Evolutionary conservation across 2,329 filamentous ascomycete genomes (phyloP), one percentile per base, ranked within the genome.

Genomic region (Aquanectria penicillioides): DNA sequence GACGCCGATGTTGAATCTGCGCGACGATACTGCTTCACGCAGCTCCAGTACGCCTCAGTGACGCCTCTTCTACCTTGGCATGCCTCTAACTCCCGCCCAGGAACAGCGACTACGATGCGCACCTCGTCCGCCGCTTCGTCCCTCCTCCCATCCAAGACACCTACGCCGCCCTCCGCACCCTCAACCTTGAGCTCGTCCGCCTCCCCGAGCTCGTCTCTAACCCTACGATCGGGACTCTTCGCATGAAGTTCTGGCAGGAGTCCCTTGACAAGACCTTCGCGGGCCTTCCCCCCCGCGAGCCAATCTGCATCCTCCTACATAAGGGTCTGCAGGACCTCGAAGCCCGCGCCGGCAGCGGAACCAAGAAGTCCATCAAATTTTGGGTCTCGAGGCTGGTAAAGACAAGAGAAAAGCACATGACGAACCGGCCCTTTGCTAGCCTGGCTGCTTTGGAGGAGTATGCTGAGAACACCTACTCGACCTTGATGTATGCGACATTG

Each of bases 231-330:
- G 94, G 93, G 46, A 83, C 89, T 49, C 88, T 98, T 83, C 93
- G 95, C 64, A 89, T 97, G 77, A 92, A 97, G 75, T 98, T 98
- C 81, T 98, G 95, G 92, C 87, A 92, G 46, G 94, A 98, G 68
- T 88, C 92, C 5, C 81, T 99, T 48, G 85, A 89, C 51, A 89
- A 89, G 61, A 90, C 92, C 2, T 90, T 97, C 59, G 83, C 89
- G 2, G 91, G 90, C 26, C 81, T 82, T 1, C 94, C 95, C 1
- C 93, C 94, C 2, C 92, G 93, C 70, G 94, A 99, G 74, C 95
- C 95, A 18, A 92, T 97, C 36, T 94, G 94, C 57, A 86, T 97
- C 25, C 82, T 98, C 5, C 83, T 99, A 2, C 85, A 92, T 61
- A 86, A 89, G 56, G 90, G 90, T 18, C 83, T 96, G 13, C 81